Evolutionary conservation across 108 stramenopile species (phyloP).

Genomic region (Conticribra weissflogii): DNA sequence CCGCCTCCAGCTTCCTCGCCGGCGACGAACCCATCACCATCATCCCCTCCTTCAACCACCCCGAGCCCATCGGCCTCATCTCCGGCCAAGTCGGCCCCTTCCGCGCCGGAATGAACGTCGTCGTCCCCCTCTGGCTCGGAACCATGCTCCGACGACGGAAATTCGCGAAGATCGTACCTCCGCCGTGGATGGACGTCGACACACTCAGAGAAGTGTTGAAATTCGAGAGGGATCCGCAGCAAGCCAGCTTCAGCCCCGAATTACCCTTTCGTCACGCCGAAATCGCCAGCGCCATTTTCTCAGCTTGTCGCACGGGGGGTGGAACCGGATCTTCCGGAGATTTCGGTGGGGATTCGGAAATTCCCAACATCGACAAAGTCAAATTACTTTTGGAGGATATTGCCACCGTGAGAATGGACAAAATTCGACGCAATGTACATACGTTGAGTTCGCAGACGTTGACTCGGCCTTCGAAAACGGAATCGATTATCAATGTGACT

Average conservation of each 20-base stretch:
- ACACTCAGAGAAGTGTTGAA: constrained; percentile 54
- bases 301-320: constrained; percentile 39
- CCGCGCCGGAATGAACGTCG: constrained; percentile 69
- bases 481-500: constrained; percentile 62
- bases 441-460: constrained; percentile 54
- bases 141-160: constrained; percentile 60
- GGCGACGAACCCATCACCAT: constrained; percentile 58
- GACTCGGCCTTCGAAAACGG: constrained; percentile 14
- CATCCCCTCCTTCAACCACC: constrained; percentile 63
- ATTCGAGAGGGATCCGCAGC: constrained; percentile 59
- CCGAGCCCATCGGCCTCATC: constrained; percentile 42
- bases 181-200: constrained; percentile 61
- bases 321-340: constrained; percentile 27
- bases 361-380: constrained; percentile 46
- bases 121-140: constrained; percentile 84
- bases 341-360: constrained; percentile 25
- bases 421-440: constrained; percentile 79
- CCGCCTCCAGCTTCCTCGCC: constrained; percentile 57
- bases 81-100: constrained; percentile 60
- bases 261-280: constrained; percentile 83
- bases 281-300: constrained; percentile 59
- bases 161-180: constrained; percentile 60
- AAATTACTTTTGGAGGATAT: constrained; percentile 74
- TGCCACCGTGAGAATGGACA: constrained; percentile 68
- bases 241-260: constrained; percentile 49